A percentile compares a stretch with the other conserved stretches of the same genome.
phyloP scores from a whole-genome alignment of 1,139 yeast species.

The Sugiyamaella neomexicana region DNA sequence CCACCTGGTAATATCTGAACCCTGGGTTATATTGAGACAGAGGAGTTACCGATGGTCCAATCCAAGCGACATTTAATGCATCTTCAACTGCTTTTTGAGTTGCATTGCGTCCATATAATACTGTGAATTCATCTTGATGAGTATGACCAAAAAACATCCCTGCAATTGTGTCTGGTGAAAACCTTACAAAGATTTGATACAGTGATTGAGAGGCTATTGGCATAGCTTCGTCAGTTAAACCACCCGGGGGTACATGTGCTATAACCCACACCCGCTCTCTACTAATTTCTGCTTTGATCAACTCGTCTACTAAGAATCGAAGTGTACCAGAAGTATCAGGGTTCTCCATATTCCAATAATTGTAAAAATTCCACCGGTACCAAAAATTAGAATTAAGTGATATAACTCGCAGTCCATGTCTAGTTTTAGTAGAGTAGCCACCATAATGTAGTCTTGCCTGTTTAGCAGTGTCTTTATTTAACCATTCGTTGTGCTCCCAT shows the following conservation, averaged over 20 bases:
- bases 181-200: slow-evolving; percentile 60
- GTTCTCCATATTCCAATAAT: slow-evolving; percentile 55
- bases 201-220: slow-evolving; percentile 63
- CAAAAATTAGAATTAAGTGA: slow-evolving; percentile 67
- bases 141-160: slow-evolving; percentile 72
- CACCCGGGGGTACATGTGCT: slow-evolving; percentile 64
- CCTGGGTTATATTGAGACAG: slow-evolving; percentile 59
- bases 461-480: slow-evolving; percentile 28
- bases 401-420: slow-evolving; percentile 59
- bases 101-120: slow-evolving; percentile 44
- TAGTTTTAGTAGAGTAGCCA: slow-evolving; percentile 59
- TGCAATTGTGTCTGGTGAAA: slow-evolving; percentile 67
- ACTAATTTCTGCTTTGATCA: slow-evolving; percentile 55
- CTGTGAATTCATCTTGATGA: slow-evolving; percentile 65
- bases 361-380: slow-evolving; percentile 64
- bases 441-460: slow-evolving; percentile 52
- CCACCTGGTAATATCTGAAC: slow-evolving; percentile 73
- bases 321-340: slow-evolving; percentile 67
- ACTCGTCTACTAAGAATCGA: slow-evolving; percentile 60
- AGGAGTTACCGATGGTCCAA: slow-evolving; percentile 67
- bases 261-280: slow-evolving; percentile 70
- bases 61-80: slow-evolving; percentile 61
- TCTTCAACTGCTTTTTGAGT: slow-evolving; percentile 45
- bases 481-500: slow-evolving; percentile 46
- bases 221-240: slow-evolving; percentile 50